A percentile compares a stretch with the other conserved stretches of the same genome.
Evolutionary conservation across 1,284 basidiomycete species (phyloP).

Genomic region (Macrocystidia cucumis): DNA sequence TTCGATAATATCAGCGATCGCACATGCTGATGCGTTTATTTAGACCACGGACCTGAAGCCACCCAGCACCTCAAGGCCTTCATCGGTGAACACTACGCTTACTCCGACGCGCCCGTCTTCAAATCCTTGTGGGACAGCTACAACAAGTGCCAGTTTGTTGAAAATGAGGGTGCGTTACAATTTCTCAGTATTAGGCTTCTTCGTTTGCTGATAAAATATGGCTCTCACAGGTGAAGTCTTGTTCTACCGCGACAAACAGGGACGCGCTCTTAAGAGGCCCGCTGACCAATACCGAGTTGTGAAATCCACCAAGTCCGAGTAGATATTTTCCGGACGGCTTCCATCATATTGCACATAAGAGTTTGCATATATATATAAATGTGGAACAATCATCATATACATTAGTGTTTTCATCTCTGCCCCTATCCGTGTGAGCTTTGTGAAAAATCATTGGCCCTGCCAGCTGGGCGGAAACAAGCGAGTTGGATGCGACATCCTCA

Average conservation of each 20-base stretch:
- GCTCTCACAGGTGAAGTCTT: conserved; percentile 32
- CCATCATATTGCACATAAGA: neutral
- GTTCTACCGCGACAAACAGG: conserved; percentile 59
- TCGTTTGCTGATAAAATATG: neutral
- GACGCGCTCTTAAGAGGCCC: conserved; percentile 26
- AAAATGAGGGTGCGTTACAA: conserved; percentile 31
- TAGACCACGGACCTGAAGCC: conserved; percentile 42
- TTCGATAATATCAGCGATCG: conserved; percentile 2
- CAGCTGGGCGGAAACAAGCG: too few relatives aligned
- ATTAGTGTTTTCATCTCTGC: too few relatives aligned
- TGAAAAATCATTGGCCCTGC: too few relatives aligned
- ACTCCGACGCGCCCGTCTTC: conserved; percentile 40
- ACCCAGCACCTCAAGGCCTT: conserved; percentile 43
- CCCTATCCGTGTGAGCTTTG: too few relatives aligned
- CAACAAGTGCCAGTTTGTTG: conserved; percentile 63
- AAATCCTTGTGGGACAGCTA: conserved; percentile 49
- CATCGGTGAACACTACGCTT: conserved; percentile 45
- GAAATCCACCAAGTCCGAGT: conserved; percentile 9
- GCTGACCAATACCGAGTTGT: conserved; percentile 16
- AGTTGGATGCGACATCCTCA: too few relatives aligned
- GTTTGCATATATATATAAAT: neutral
- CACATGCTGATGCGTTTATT: conserved; percentile 4
- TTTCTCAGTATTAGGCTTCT: conserved; percentile 1
- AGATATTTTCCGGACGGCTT: conserved; percentile 2
- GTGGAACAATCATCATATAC: too few relatives aligned